Percentiles rank a stretch among this genome's conserved stretches.
Conservation (phyloP, 805 yeast genomes). For the Lipomyces sp. region DNA sequence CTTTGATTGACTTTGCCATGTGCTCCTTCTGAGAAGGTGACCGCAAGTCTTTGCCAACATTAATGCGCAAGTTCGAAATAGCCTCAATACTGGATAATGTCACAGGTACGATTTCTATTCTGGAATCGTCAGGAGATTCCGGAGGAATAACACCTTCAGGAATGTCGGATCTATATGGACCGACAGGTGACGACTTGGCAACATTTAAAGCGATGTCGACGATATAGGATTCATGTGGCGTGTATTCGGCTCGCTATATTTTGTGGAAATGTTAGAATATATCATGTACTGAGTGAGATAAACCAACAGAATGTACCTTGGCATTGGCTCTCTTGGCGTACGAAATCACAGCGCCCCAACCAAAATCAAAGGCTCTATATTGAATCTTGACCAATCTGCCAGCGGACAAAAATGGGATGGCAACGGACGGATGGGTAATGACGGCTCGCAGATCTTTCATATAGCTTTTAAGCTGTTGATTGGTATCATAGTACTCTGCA, state of each 20-base stretch:
- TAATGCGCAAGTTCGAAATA: slow-evolving; percentile 76
- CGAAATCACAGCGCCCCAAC: slow-evolving; percentile 92
- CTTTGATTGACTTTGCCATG: slow-evolving; percentile 67
- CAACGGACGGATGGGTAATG: slow-evolving; percentile 86
- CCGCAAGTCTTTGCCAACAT: slow-evolving; percentile 70
- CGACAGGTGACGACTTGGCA: slow-evolving; percentile 63
- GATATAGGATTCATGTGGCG: slow-evolving; percentile 86
- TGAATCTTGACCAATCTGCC: slow-evolving; percentile 65
- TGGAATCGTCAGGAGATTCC: slow-evolving; percentile 60
- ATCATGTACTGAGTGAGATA: background rate
- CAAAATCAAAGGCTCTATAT: slow-evolving; percentile 56
- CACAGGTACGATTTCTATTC: slow-evolving; percentile 78
- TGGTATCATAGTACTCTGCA: slow-evolving; percentile 78
- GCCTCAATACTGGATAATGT: slow-evolving; percentile 71
- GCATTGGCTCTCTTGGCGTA: slow-evolving; percentile 60
- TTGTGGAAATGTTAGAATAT: background rate
- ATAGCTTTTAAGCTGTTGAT: slow-evolving; percentile 66
- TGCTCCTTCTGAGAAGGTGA: slow-evolving; percentile 46
- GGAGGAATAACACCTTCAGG: slow-evolving; percentile 91
- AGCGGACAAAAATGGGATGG: slow-evolving; percentile 76
- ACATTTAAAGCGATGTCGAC: slow-evolving; percentile 84
- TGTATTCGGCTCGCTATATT: slow-evolving; percentile 31
- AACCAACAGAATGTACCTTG: slow-evolving; percentile 29
- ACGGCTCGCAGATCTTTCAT: slow-evolving; percentile 74
- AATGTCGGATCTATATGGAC: slow-evolving; percentile 58